Base-by-base conservation (phyloP, 371 early-diverging fungal species). In the Fennellomyces sp. region DNA sequence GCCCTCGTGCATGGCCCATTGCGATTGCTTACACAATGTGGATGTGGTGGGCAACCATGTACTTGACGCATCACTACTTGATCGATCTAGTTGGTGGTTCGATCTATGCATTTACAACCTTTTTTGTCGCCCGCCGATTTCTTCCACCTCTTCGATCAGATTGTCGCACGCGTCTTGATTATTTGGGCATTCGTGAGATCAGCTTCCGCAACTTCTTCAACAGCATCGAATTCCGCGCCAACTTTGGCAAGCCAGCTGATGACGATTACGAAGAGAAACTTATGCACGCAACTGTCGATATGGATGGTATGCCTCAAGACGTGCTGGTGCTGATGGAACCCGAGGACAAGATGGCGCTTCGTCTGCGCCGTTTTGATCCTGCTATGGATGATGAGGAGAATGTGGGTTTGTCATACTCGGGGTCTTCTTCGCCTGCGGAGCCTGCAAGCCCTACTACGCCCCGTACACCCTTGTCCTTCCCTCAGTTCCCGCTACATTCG, bases 1-100 rank as follows among this genome's bases (percentile, higher is more conserved):
- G 70, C 27, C 87, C 87, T 13, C 73, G 73, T 41, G 42, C 75
- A 38, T 73, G 77, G 49, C 85, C 85, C 5, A 58, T 85, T 3
- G 75, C 67, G 4, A 57, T 82, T n/a, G 56, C 64, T 5, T 90
- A 90, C 65, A 81, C 88, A n/a, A 69, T 82, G 60, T 89, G 89
- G 89, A 78, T 89, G 68, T 89, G 90, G 91, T 88, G 86, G 85
- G 78, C 89, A 0, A 90, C 90, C 50, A 86, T 91, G 83, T 91
- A 91, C 62, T 69, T 90, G 21, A 84, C 83, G 5, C 91, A 91
- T 56, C 90, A 91, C 56, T 91, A 88, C 58, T 76, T 90, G 64
- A 82, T 88, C 54, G 91, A 91, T 72, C 68, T 91, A 42, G 80
- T 89, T 11, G 88, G 85, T 45, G 91, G 91, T 3, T 81, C 81